Percentiles rank a stretch among this genome's conserved stretches.
Evolutionary conservation across 352 stramenopile genomes (phyloP).

Genomic region (Phytophthora tentaculata): DNA sequence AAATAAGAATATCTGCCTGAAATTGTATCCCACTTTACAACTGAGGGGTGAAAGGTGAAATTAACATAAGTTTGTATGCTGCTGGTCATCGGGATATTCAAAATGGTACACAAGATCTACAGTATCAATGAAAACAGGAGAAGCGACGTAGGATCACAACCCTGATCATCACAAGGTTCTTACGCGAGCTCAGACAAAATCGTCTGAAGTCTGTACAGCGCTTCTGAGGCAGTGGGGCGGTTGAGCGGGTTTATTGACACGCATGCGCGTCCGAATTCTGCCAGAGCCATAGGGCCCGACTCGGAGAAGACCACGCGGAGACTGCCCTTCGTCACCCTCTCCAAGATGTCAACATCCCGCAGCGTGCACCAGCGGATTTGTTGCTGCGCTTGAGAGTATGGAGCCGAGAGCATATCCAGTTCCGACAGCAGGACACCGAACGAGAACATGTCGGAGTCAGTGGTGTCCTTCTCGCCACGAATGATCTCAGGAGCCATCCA

Average conservation of each 20-base stretch:
- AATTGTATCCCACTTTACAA: too few relatives aligned
- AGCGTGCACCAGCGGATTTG: slow-evolving; percentile 29
- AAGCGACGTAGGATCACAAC: slow-evolving; percentile 3
- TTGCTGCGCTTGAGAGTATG: slow-evolving; percentile 28
- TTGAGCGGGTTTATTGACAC: slow-evolving; percentile 33
- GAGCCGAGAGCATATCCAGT: slow-evolving; percentile 48
- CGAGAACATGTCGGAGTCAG: slow-evolving; percentile 80
- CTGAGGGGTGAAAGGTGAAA: too few relatives aligned
- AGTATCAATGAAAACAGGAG: slow-evolving; percentile 8
- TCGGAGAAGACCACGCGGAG: slow-evolving; percentile 38
- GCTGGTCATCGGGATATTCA: too few relatives aligned
- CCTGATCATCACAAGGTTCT: not conserved
- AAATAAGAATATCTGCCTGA: too few relatives aligned
- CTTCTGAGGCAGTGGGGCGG: slow-evolving; percentile 39
- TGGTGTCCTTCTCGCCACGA: slow-evolving; percentile 72
- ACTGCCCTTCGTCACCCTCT: slow-evolving; percentile 42
- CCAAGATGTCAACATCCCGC: slow-evolving; percentile 35
- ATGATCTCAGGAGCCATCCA: slow-evolving; percentile 84
- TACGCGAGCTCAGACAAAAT: slow-evolving; percentile 33
- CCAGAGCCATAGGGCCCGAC: slow-evolving; percentile 24
- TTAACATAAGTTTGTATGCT: too few relatives aligned
- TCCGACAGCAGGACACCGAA: slow-evolving; percentile 86
- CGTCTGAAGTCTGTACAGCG: slow-evolving; percentile 44
- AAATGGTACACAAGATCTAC: slow-evolving; percentile 21
- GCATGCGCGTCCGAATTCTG: slow-evolving; percentile 32